Evolutionary conservation across 352 stramenopile species (phyloP).

Genomic region (Blastocystis sp.): DNA sequence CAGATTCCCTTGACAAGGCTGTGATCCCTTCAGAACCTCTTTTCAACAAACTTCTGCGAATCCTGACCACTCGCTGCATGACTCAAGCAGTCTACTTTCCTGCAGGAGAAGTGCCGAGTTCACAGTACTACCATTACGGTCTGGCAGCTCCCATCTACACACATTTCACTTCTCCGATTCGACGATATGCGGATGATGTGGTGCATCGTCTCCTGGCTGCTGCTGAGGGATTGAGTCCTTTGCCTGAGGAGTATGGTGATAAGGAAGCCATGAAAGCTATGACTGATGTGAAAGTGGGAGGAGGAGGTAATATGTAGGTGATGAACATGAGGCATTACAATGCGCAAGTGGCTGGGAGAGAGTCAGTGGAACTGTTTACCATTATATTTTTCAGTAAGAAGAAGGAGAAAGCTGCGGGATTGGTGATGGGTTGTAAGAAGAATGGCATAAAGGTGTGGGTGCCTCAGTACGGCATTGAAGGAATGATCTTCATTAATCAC

Average conservation of each 20-base stretch:
- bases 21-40: constrained; percentile 75
- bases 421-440: constrained; percentile 88
- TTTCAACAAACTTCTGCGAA: constrained; percentile 94
- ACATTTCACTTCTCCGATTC: constrained; percentile 98
- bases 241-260: constrained; percentile 83
- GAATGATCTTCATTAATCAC: constrained; percentile 79
- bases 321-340: constrained; percentile 91
- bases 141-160: constrained; percentile 96
- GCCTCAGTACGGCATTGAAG: constrained; percentile 96
- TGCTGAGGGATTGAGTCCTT: constrained; percentile 84
- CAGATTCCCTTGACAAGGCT: constrained; percentile 72
- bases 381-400: constrained; percentile 89
- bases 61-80: constrained; percentile 93
- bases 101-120: constrained; percentile 84
- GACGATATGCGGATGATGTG: constrained; percentile 92
- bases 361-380: constrained; percentile 90
- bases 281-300: constrained; percentile 67
- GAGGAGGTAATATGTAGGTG: constrained; percentile 67
- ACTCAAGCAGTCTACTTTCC: constrained; percentile 96
- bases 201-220: constrained; percentile 92
- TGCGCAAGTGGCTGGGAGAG: constrained; percentile 87
- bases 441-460: constrained; percentile 89
- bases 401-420: constrained; percentile 75
- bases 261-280: constrained; percentile 87
- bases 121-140: constrained; percentile 95